Evolutionary conservation across 2,329 filamentous ascomycete genomes (phyloP).

Genomic region (Gnomoniopsis smithogilvyi): DNA sequence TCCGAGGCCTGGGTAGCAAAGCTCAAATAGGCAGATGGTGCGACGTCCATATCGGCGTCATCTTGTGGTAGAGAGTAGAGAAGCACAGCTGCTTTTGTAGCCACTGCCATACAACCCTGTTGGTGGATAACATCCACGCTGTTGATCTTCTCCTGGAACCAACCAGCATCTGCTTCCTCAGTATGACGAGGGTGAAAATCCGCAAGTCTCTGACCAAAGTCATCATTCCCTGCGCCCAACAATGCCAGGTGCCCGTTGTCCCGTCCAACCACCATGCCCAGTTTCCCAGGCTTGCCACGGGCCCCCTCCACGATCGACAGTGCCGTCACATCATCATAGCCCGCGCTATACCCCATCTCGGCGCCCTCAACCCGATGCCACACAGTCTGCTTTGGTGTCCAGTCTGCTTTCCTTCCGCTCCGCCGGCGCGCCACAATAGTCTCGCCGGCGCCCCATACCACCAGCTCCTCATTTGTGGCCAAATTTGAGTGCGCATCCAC

Average conservation of each 20-base stretch:
- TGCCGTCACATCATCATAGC: slow-evolving; percentile 48
- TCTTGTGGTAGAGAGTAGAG: slow-evolving; percentile 30
- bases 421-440: slow-evolving; percentile 43
- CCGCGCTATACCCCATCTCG: slow-evolving; percentile 36
- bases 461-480: slow-evolving; percentile 39
- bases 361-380: slow-evolving; percentile 40
- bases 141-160: slow-evolving; percentile 24
- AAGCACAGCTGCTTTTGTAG: slow-evolving; percentile 31
- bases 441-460: slow-evolving; percentile 51
- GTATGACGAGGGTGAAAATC: slow-evolving; percentile 24
- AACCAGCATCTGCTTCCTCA: not conserved
- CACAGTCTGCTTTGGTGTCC: slow-evolving; percentile 14
- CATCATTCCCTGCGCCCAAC: slow-evolving; percentile 34
- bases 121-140: slow-evolving; percentile 30
- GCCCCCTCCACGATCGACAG: slow-evolving; percentile 39
- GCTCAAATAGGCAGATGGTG: slow-evolving; percentile 22
- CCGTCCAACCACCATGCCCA: slow-evolving; percentile 43
- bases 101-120: slow-evolving; percentile 28
- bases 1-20: slow-evolving; percentile 18
- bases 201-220: slow-evolving; percentile 29
- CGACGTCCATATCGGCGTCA: slow-evolving; percentile 9
- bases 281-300: slow-evolving; percentile 18
- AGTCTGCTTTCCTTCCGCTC: slow-evolving; percentile 19
- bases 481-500: slow-evolving; percentile 41
- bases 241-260: slow-evolving; percentile 48